Conservation (phyloP, 371 early-diverging fungal genomes). For the Umbelopsis sp. region DNA sequence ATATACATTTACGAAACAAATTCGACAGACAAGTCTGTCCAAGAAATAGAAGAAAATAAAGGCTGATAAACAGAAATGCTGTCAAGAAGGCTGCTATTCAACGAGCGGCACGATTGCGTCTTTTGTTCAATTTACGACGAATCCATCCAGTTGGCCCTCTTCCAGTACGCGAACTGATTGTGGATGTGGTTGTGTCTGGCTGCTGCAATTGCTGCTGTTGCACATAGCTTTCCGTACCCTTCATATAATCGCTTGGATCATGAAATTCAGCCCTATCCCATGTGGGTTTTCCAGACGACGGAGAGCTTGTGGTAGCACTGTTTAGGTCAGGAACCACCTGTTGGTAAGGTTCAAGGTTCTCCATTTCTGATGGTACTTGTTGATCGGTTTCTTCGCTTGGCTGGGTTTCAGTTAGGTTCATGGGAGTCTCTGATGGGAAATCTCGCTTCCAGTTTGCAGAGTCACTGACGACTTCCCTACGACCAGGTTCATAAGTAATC, state of each 20-base stretch:
- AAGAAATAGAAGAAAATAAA: too few relatives aligned
- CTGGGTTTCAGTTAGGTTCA: not conserved
- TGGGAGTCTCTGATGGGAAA: not conserved
- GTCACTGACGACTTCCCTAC: not conserved
- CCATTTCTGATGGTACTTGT: too few relatives aligned
- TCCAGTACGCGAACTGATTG: not conserved
- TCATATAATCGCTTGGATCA: slow-evolving; percentile 13
- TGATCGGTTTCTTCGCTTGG: too few relatives aligned
- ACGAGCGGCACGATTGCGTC: not conserved
- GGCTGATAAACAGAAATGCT: too few relatives aligned
- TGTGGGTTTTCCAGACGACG: not conserved
- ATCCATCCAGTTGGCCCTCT: not conserved
- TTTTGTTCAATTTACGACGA: slow-evolving; percentile 7
- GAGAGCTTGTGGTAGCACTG: not conserved
- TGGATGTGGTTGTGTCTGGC: not conserved
- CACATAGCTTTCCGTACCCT: not conserved
- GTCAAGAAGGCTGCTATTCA: too few relatives aligned
- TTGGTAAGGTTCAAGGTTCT: not conserved
- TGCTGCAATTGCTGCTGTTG: not conserved
- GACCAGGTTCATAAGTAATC: not conserved
- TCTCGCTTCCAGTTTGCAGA: not conserved
- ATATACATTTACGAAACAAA: slow-evolving; percentile 1
- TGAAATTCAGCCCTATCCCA: slow-evolving; percentile 4
- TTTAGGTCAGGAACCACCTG: not conserved
- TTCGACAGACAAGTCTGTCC: too few relatives aligned